Conservation (phyloP, 345 rosid genomes). For the Rhizophora apiculata region DNA sequence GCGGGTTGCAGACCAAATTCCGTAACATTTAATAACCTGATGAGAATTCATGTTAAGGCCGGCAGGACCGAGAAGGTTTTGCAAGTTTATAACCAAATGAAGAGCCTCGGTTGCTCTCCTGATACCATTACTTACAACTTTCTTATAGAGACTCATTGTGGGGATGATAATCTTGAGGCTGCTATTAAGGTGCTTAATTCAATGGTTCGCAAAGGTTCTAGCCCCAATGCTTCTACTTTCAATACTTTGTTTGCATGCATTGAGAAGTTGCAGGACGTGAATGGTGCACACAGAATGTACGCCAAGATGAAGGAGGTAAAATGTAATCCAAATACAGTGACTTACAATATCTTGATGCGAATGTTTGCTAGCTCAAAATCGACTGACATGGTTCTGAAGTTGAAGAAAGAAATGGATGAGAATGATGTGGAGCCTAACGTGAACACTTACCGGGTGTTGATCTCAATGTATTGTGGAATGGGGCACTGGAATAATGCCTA, state of each 20-base stretch:
- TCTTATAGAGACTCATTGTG: conserved; percentile 71
- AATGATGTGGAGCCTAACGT: conserved; percentile 76
- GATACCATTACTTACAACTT: conserved; percentile 72
- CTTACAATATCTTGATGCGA: conserved; percentile 72
- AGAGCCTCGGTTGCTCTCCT: conserved; percentile 55
- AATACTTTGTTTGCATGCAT: conserved; percentile 67
- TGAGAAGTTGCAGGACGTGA: conserved; percentile 71
- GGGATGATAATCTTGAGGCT: conserved; percentile 58
- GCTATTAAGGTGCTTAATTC: conserved; percentile 62
- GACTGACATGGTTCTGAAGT: conserved; percentile 82
- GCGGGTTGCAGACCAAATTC: conserved; percentile 69
- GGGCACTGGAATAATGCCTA: conserved; percentile 97
- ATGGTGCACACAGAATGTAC: conserved; percentile 72
- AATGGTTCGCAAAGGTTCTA: conserved; percentile 61
- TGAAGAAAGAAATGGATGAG: conserved; percentile 93
- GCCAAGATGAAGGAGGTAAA: conserved; percentile 68
- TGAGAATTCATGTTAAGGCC: conserved; percentile 86
- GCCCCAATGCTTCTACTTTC: conserved; percentile 67
- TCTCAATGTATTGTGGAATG: conserved; percentile 84
- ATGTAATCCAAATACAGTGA: conserved; percentile 58
- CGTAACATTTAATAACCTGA: conserved; percentile 72
- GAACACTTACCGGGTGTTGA: conserved; percentile 73
- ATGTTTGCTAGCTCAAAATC: conserved; percentile 73
- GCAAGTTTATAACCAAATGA: conserved; percentile 95
- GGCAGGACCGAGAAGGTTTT: conserved; percentile 85